Evolutionary conservation across 176 grass and related monocot species (phyloP), one percentile per base, ranked within the genome.

Genomic region (Chrysopogon serrulatus): DNA sequence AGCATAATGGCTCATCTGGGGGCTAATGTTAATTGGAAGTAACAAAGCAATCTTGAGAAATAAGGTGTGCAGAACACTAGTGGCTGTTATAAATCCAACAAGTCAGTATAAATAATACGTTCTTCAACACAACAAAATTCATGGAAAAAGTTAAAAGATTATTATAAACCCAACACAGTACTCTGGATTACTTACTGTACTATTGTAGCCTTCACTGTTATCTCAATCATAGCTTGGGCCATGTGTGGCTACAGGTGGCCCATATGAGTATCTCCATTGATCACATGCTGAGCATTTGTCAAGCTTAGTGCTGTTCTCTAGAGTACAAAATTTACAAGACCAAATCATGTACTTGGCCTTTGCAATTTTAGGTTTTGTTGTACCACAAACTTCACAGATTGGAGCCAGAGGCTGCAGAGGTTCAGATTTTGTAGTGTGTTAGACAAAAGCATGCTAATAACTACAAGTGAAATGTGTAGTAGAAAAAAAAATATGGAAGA

Each of bases 251-350:
- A 68, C 68, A 13, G 93, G 93, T 60, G 86, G 60, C 31, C 96
- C 93, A 56, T 94, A 86, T n/a, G 96, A 99, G 65, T 91, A 99
- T 79, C 93, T 99, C 96, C 96, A 96, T 32, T 96, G 91, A 67
- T 82, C 65, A 7, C 96, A 99, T 8, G 91, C 93, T 10, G 87
- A 94, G 76, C 96, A 99, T 90, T 89, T 99, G 15, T 99, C 96
- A 78, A 92, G 78, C 74, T 96, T 89, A 41, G 35, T 82, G 48
- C 77, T 81, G 59, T 99, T 96, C 79, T 95, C 89, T 45, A 99
- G 84, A 61, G 96, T 94, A 85, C 96, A 99, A 85, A 96, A 96
- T 84, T 96, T 99, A 68, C 93, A 99, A 39, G 87, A 88, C 96
- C 96, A 99, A 19, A 64, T 88, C 51, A 54, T 79, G 33, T 82